These are phyloP conservation scores for Fusarium sp. DNA, from an alignment of 2,329 filamentous ascomycete genomes.

Conservation along the genomic window DNA sequence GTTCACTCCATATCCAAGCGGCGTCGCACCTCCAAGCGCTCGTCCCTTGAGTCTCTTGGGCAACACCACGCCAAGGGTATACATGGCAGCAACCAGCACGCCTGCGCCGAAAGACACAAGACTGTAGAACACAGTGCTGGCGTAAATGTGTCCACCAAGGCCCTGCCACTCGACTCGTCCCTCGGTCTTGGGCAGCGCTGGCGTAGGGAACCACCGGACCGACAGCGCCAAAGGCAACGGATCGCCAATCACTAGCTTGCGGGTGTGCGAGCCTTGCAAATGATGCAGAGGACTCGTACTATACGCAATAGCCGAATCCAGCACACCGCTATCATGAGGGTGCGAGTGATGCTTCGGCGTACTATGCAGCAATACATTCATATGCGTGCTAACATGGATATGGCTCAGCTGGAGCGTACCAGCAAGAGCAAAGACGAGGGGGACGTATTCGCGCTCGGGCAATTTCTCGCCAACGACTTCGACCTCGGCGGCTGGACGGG, in stretches of 20 bases:
- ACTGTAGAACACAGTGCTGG: conserved; percentile 75
- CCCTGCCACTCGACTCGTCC: conserved; percentile 76
- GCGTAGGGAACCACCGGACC: conserved; percentile 88
- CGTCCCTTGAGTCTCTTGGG: conserved; percentile 67
- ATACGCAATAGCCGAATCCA: conserved; percentile 91
- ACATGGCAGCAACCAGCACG: conserved; percentile 67
- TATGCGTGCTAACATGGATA: conserved; percentile 88
- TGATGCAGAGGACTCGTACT: conserved; percentile 80
- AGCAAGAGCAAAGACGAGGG: conserved; percentile 88
- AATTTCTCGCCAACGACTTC: conserved; percentile 68
- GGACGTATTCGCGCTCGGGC: conserved; percentile 76
- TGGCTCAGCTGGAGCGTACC: conserved; percentile 91
- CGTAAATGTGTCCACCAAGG: conserved; percentile 74
- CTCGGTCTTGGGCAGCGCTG: conserved; percentile 77
- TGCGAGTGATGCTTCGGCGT: conserved; percentile 73
- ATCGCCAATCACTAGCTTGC: conserved; percentile 89
- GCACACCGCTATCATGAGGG: conserved; percentile 79
- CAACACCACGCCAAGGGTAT: conserved; percentile 73
- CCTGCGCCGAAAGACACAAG: conserved; percentile 72
- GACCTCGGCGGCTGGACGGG: conserved; percentile 74
- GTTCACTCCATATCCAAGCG: conserved; percentile 69
- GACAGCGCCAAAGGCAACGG: conserved; percentile 83
- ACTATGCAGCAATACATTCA: conserved; percentile 89
- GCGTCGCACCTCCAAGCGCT: conserved; percentile 70
- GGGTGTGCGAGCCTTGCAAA: conserved; percentile 65